Percentiles rank a stretch among this genome's conserved stretches.
Evolutionary conservation across 805 yeast species (phyloP).

Genomic region (Spathaspora gorwiae): DNA sequence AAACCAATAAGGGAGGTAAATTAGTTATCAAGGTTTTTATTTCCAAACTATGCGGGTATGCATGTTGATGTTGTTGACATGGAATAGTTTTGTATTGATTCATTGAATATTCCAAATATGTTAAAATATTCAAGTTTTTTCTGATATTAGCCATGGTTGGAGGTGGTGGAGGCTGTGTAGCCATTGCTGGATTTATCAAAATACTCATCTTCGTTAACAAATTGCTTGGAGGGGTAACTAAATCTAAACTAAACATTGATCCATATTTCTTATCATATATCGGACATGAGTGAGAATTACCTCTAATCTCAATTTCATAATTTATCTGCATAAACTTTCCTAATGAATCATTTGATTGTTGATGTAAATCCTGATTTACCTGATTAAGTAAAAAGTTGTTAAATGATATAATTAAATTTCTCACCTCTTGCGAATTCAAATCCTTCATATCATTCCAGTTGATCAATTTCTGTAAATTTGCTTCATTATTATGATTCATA

Average conservation of each 20-base stretch:
- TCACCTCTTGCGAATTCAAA: slow-evolving; percentile 40
- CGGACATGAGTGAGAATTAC: slow-evolving; percentile 32
- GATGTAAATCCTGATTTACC: slow-evolving; percentile 46
- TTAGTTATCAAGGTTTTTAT: slow-evolving; percentile 46
- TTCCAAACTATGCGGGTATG: slow-evolving; percentile 40
- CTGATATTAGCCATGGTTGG: slow-evolving; percentile 8
- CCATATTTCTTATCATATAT: slow-evolving; percentile 29
- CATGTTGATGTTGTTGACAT: slow-evolving; percentile 34
- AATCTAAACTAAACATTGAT: slow-evolving; percentile 29
- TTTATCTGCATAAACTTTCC: slow-evolving; percentile 38
- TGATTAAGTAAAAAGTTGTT: slow-evolving; percentile 54
- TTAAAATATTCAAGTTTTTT: slow-evolving; percentile 37
- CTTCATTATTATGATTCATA: slow-evolving; percentile 37
- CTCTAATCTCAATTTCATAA: slow-evolving; percentile 37
- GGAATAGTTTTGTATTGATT: slow-evolving; percentile 47
- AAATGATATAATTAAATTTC: slow-evolving; percentile 48
- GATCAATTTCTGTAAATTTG: slow-evolving; percentile 48
- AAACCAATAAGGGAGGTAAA: slow-evolving; percentile 60
- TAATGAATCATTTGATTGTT: slow-evolving; percentile 21
- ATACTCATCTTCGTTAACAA: slow-evolving; percentile 19
- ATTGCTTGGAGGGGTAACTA: slow-evolving; percentile 34
- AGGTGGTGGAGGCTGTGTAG: slow-evolving; percentile 1
- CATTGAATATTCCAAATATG: slow-evolving; percentile 60
- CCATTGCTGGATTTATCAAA: slow-evolving; percentile 5
- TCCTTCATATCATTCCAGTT: slow-evolving; percentile 46